Evolutionary conservation across 495 filamentous ascomycete species (phyloP), one percentile per base, ranked within the genome.

Genomic region (Penicillium parvum): DNA sequence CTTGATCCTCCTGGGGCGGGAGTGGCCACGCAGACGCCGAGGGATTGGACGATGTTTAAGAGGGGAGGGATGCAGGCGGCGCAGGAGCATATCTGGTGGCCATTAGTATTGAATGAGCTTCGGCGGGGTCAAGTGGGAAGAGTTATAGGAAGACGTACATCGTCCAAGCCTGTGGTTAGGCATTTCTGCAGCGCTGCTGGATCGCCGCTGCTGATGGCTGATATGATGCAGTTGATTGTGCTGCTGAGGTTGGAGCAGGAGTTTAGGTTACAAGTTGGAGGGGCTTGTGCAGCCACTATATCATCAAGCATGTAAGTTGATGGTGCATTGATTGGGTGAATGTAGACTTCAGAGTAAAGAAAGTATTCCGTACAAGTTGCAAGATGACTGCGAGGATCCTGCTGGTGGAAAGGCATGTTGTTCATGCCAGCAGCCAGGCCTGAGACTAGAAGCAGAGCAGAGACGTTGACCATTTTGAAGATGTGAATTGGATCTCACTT

Each of bases 41-140:
- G 37, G 12, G 50, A 33, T 27, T 33, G 34, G 10, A 61, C 33
- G n/a, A 58, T 21, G 20, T 42, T 50, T 7, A 19, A 30, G 2
- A 55, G n/a, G 0, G 8, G 3, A 1, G 57, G 48, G n/a, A 58
- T 21, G 18, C 57, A 61, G 18, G 51, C 54, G 7, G 46, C 47
- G 30, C 54, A 61, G 5, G 48, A 45, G 25, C 57, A 61, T 5
- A 61, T 50, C 57, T 61, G 39, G 4, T 29, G 8, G 7, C 3
- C 11, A 15, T 7, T 28, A 7, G 16, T 14, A 18, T 11, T 14
- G 11, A 15, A 21, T 28, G n/a, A 34, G 16, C 12, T 9, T 6
- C n/a, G 11, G 7, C 7, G 15, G 15, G 30, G 12, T 19, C 15
- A 17, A 32, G 4, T 14, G 1, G 21, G 7, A 4, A 9, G 23